Evolutionary conservation across 768 basidiomycete genomes (phyloP), one percentile per base, ranked within the genome.

Genomic region (Russula brevipes): DNA sequence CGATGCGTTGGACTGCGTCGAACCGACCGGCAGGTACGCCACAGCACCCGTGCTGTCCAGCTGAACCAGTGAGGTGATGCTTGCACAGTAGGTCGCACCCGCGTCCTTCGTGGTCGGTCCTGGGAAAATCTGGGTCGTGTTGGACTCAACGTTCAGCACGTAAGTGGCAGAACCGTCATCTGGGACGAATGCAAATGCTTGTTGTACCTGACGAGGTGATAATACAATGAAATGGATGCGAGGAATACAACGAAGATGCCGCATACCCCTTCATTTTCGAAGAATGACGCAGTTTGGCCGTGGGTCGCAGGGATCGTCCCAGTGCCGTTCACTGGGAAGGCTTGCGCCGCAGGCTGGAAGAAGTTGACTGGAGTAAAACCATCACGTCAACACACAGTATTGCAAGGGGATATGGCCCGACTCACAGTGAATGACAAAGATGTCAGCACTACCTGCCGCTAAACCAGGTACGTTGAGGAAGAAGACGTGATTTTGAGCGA

Each of bases 391-490:
- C 24, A 54, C 33, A 12, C 41, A 46, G 54, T 17, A 12, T 36
- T 39, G 46, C 4, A 31, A 45, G 51, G 19, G 30, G 2, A 31
- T 19, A 16, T 11, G 8, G 30, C 16, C 5, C 2, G n/a, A 77
- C 87, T 68, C 69, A 88, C 90, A 95, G 73, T 95, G 93, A 64
- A 95, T 89, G 33, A 94, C 91, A 67, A 91, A 95, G 61, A 94
- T 87, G 57, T 85, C 77, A 2, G 85, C 87, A 45, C 80, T 82
- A 11, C 92, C 92, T 19, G 87, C 81, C n/a, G 82, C 61, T 7
- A 81, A 78, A 30, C 78, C 80, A 9, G 90, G 88, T 2, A 89
- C 84, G 63, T 89, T 78, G 30, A 94, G 77, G 81, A 92, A 94
- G 72, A 88, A 84, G 57, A 95, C 79, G 71, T 95, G 93, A 72